Evolutionary conservation across 768 basidiomycete genomes (phyloP), one percentile per base, ranked within the genome.

Genomic region (Lactarius deliciosus): DNA sequence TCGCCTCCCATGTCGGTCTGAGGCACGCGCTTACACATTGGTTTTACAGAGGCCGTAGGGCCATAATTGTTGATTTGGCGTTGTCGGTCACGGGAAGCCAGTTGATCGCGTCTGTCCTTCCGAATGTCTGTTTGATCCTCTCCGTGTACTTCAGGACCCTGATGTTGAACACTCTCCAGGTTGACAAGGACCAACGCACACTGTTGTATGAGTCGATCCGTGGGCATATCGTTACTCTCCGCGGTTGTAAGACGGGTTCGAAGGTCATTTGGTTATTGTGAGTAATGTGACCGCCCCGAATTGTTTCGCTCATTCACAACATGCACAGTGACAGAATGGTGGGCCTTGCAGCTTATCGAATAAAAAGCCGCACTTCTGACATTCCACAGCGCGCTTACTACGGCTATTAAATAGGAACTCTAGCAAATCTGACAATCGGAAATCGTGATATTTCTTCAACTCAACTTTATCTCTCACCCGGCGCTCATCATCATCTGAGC

Each of bases 251-350:
- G 81, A 92, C 92, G 1, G 92, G 92, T 32, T 93, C 92, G 1
- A 93, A 92, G 74, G 91, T 94, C 73, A 94, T 94, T 73, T 94
- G 92, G 92, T 81, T 94, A 59, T 94, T 94, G 83, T 84, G 74
- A 57, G 82, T 76, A 3, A 38, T 68, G 11, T 38, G 25, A 54
- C n/a, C 13, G 28, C 28, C 11, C 20, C 16, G 34, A 22, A 16
- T 30, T 41, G 16, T 45, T 47, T 47, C 38, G 54, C 57, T 65
- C 18, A 62, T 34, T 28, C 54, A 68, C 28, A 61, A n/a, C 10
- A n/a, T 25, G 32, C 45, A 20, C 68, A 86, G 85, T 70, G 86
- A 86, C 72, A 80, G 84, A 75, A 87, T 86, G 86, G 83, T 84
- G 57, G 32, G 66, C 53, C 41, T 41, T 45, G n/a, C 47, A 75